phyloP scores from a whole-genome alignment of 1,139 yeast species.

The Hyphopichia fennica region DNA sequence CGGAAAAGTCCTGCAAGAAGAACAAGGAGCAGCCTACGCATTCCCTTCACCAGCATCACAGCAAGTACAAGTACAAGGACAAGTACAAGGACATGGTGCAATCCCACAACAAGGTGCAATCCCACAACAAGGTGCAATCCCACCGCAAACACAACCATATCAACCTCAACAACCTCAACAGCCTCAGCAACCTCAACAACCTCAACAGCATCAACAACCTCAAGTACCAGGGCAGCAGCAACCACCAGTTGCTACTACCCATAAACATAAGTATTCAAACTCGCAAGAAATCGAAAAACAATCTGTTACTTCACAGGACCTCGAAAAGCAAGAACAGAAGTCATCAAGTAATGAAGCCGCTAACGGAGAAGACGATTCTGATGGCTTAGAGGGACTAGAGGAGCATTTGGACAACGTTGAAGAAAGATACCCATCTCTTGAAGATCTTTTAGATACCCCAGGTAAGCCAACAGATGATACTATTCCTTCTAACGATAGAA shows the following conservation, averaged over 20 bases:
- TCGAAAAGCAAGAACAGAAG: neutral
- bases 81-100: too few relatives aligned
- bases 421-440: conserved; percentile 46
- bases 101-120: too few relatives aligned
- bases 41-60: neutral
- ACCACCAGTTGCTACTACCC: too few relatives aligned
- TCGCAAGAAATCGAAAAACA: too few relatives aligned
- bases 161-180: conserved; percentile 6
- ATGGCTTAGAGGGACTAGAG: conserved; percentile 24
- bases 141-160: too few relatives aligned
- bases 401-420: conserved; percentile 43
- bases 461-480: conserved; percentile 1
- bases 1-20: neutral
- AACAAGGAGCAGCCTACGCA: neutral
- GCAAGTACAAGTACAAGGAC: neutral
- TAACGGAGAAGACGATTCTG: conserved; percentile 9
- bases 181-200: conserved; percentile 5
- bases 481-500: neutral
- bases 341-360: neutral
- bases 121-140: too few relatives aligned
- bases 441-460: conserved; percentile 25
- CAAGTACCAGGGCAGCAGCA: too few relatives aligned
- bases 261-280: too few relatives aligned
- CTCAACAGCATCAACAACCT: neutral
- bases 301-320: neutral